Evolutionary conservation across 1,139 yeast genomes (phyloP).

Genomic region (Zygoascus sp.): DNA sequence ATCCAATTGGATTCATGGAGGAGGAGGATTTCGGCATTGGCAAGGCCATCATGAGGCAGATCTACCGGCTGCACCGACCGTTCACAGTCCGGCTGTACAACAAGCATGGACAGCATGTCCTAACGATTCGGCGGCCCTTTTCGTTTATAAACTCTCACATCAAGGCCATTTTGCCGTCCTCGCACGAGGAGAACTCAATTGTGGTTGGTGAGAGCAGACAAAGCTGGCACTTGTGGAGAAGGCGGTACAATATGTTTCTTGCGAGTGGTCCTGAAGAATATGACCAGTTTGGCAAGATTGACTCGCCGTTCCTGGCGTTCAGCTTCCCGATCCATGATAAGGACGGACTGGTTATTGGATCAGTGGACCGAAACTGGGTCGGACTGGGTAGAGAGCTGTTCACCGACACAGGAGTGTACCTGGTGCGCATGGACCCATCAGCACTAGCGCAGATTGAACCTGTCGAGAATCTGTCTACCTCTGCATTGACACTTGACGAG

Average conservation of each 20-base stretch:
- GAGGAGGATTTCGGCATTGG: constrained; percentile 72
- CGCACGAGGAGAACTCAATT: constrained; percentile 40
- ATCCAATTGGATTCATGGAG: constrained; percentile 71
- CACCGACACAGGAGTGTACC: constrained; percentile 91
- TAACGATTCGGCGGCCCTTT: constrained; percentile 70
- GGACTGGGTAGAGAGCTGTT: constrained; percentile 89
- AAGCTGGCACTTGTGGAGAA: constrained; percentile 92
- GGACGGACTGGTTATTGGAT: constrained; percentile 55
- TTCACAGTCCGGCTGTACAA: constrained; percentile 79
- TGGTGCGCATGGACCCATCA: constrained; percentile 74
- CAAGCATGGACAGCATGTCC: constrained; percentile 57
- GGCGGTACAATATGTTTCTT: constrained; percentile 70
- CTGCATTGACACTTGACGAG: constrained; percentile 61
- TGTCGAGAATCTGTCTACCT: constrained; percentile 24
- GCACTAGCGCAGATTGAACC: constrained; percentile 40
- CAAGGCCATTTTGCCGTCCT: constrained; percentile 57
- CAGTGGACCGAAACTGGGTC: constrained; percentile 90
- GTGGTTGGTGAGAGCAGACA: constrained; percentile 81
- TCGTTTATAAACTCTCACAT: constrained; percentile 86
- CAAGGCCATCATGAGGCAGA: constrained; percentile 71
- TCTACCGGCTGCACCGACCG: constrained; percentile 80
- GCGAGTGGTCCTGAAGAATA: constrained; percentile 38
- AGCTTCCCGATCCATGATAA: constrained; percentile 73
- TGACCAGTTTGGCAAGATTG: constrained; percentile 77
- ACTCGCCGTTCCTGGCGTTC: constrained; percentile 81